phyloP scores from a whole-genome alignment of 176 grass and related monocot species.

The bread wheat (Triticum aestivum) region DNA sequence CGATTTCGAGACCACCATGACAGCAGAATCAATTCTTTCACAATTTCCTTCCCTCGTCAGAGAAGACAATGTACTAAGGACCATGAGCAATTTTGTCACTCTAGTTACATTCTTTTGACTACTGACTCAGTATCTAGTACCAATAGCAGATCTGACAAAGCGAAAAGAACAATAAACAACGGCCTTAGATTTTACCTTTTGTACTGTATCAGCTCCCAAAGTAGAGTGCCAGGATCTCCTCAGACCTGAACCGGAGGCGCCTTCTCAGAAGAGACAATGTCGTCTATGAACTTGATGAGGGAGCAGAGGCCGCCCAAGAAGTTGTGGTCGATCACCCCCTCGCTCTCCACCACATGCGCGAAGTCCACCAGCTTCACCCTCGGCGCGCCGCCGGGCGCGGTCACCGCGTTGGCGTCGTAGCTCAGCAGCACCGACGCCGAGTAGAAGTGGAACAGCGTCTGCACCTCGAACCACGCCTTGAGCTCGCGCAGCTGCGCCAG shows the following conservation, averaged over 20 bases:
- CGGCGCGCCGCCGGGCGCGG: slow-evolving; percentile 1
- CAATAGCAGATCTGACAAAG: slow-evolving; percentile 29
- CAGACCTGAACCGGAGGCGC: slow-evolving; percentile 15
- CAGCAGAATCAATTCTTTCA: not conserved
- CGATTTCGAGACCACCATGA: not conserved
- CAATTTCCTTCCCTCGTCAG: too few species aligned
- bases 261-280: slow-evolving; percentile 42
- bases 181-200: slow-evolving; percentile 14
- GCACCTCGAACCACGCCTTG: slow-evolving; percentile 88
- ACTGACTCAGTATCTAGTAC: slow-evolving; percentile 13
- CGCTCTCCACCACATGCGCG: slow-evolving; percentile 66
- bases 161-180: slow-evolving; percentile 17
- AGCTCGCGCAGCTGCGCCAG: slow-evolving; percentile 74
- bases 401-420: slow-evolving; percentile 54
- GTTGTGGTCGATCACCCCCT: slow-evolving; percentile 88
- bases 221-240: not conserved
- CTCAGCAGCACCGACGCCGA: slow-evolving; percentile 66
- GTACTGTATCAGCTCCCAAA: not conserved
- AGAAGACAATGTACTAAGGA: not conserved
- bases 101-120: slow-evolving; percentile 4
- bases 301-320: slow-evolving; percentile 86
- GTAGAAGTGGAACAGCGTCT: slow-evolving; percentile 92
- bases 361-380: slow-evolving; percentile 85
- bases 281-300: slow-evolving; percentile 66
- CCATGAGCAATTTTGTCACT: not conserved